These are phyloP conservation scores for Botryotinia globosa DNA, from an alignment of 2,329 filamentous ascomycete genomes.

Conservation along the genomic window DNA sequence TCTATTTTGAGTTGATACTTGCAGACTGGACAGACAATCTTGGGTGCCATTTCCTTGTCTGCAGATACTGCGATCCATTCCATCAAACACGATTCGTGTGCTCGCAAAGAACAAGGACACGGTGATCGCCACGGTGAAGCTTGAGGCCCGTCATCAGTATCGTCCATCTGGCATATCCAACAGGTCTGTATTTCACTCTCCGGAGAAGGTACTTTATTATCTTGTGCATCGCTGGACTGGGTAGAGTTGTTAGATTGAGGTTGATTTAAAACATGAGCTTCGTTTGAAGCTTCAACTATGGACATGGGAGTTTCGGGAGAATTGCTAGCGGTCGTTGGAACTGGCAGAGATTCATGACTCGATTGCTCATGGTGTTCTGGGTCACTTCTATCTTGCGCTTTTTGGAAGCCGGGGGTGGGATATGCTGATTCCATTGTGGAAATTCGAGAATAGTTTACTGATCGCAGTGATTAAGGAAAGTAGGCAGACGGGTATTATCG, in stretches of 20 bases:
- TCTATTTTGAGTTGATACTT: conserved; percentile 75
- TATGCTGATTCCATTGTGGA: conserved; percentile 9
- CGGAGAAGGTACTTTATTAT: neutral
- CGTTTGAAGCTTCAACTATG: neutral
- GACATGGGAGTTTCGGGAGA: neutral
- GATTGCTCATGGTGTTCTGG: neutral
- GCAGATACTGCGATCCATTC: conserved; percentile 73
- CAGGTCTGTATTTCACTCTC: conserved; percentile 45
- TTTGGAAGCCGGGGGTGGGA: neutral
- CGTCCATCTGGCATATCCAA: conserved; percentile 62
- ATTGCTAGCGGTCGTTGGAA: neutral
- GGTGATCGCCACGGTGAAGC: conserved; percentile 72
- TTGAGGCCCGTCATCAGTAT: conserved; percentile 48
- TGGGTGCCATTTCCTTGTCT: conserved; percentile 68
- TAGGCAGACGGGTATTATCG: neutral
- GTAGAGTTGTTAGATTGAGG: neutral
- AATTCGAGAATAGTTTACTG: neutral
- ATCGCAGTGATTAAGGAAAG: neutral
- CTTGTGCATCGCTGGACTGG: neutral
- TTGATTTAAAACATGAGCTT: conserved; percentile 16
- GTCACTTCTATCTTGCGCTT: conserved; percentile 6
- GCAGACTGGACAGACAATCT: conserved; percentile 84
- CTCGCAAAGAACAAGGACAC: conserved; percentile 85
- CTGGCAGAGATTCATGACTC: neutral
- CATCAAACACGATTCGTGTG: conserved; percentile 85